These are phyloP conservation scores for Globisporangium viniferum DNA, from an alignment of 352 stramenopile species.

Conservation along the genomic window DNA sequence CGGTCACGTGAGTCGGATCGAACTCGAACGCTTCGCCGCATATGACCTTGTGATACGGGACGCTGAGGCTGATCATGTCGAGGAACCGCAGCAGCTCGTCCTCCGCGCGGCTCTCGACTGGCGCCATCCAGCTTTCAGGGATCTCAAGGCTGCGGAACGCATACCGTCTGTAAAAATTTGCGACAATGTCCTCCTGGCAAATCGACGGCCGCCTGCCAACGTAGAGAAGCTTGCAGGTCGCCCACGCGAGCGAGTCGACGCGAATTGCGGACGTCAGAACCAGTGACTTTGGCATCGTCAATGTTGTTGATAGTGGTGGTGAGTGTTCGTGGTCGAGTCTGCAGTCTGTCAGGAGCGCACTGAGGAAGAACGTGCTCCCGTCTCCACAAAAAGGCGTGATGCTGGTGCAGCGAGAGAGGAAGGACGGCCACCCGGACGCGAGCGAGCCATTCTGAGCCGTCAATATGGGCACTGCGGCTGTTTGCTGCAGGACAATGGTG, in stretches of 20 bases:
- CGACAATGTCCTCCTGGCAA: constrained; percentile 22
- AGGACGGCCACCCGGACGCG: constrained; percentile 33
- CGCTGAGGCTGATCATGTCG: constrained; percentile 20
- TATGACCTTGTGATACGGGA: constrained; percentile 15
- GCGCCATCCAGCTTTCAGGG: background rate
- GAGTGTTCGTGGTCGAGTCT: constrained; percentile 6
- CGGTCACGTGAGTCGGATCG: background rate
- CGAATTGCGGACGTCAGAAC: background rate
- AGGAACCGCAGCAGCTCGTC: constrained; percentile 21
- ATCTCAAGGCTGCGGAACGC: constrained; percentile 2
- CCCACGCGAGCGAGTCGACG: constrained; percentile 14
- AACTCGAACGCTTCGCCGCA: constrained; percentile 24
- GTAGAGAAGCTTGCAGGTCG: constrained; percentile 15
- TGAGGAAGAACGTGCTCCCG: constrained; percentile 26
- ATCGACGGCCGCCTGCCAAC: constrained; percentile 2
- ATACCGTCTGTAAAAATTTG: constrained; percentile 20
- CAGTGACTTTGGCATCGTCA: background rate
- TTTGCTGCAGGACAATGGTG: constrained; percentile 19
- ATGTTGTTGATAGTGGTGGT: background rate
- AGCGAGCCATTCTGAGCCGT: constrained; percentile 13
- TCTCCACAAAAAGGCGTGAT: constrained; percentile 27
- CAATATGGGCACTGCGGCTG: constrained; percentile 15
- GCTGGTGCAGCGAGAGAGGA: constrained; percentile 26
- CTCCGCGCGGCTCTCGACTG: constrained; percentile 9
- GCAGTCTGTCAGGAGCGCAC: constrained; percentile 28